Base-by-base conservation (phyloP, 2,329 filamentous ascomycete species). In the Herpotrichia juniperi region DNA sequence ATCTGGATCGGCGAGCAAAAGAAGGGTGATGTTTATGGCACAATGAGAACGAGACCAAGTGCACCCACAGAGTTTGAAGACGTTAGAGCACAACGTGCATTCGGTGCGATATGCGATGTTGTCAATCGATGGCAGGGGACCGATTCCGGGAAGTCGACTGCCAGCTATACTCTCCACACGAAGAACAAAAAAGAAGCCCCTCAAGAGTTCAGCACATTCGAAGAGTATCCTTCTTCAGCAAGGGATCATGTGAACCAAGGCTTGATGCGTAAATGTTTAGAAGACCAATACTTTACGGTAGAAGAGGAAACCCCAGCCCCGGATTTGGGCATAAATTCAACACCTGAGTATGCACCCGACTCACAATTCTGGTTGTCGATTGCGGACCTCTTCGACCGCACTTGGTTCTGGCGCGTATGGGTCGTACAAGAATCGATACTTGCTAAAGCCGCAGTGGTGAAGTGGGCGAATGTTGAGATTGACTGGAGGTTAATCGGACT, bases 21-120 rank as follows among this genome's bases (percentile, higher is more conserved):
- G 16, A 37, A 37, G 34, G 21, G 17, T 12, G 12, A 5, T 14
- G 16, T 37, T 4, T 37, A 19, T 21, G 34, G 9, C 28, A 31
- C 28, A n/a, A 31, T 31, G 28, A 31, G 9, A 31, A n/a, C 9
- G 9, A 8, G 28, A 8, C 28, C n/a, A 31, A 31, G 28, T n/a
- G n/a, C 28, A 19, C 9, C 34, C 4, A 17, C 17, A 6, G n/a
- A 5, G 12, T 37, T 37, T 37, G 42, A 45, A 31, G 25, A 49
- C 17, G 39, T 42, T 25, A 30, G 26, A 16, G 53, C 45, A 4
- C 34, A 50, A 25, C 45, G 49, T 24, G 44, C 48, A 1, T 56
- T 56, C 24, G 42, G 53, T n/a, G 53, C 49, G 2, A 42, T 56
- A 25, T 56, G 53, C 28, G 46, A 51, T 16, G 37, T 56, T 25